Percentiles rank a stretch among this genome's conserved stretches.
These are phyloP conservation scores for Avena sativa DNA, from an alignment of 176 grass and related monocot species.

Conservation along the genomic window DNA sequence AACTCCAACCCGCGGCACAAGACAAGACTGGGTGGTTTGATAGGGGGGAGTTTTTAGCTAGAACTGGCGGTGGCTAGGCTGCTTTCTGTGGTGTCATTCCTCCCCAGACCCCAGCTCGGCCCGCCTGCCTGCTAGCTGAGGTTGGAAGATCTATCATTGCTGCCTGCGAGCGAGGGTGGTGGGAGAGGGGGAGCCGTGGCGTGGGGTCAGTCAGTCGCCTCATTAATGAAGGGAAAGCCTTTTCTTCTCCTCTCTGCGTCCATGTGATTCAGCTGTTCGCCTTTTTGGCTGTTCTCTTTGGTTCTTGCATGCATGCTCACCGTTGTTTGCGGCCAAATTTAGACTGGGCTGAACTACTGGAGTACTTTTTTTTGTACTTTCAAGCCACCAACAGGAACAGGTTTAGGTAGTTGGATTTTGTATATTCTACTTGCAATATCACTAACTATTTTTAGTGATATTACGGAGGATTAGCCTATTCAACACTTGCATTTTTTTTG, in stretches of 20 bases:
- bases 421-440: background rate
- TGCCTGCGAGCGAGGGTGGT: conserved; percentile 46
- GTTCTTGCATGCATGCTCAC: background rate
- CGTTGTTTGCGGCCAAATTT: background rate
- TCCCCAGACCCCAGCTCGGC: background rate
- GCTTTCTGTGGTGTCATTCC: conserved; percentile 14
- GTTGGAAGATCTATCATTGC: conserved; percentile 51
- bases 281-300: background rate
- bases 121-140: conserved; percentile 6
- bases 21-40: background rate
- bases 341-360: background rate
- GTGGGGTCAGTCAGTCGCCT: conserved; percentile 45
- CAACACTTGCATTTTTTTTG: conserved; percentile 22
- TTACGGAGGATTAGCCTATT: background rate
- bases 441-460: background rate
- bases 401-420: background rate
- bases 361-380: background rate
- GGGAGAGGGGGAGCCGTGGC: conserved; percentile 23
- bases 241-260: conserved; percentile 10
- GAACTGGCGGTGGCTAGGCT: background rate
- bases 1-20: background rate
- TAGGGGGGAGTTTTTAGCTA: background rate
- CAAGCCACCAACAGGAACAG: background rate
- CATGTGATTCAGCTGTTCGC: conserved; percentile 23
- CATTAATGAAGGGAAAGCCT: conserved; percentile 38